Conservation (phyloP, 1,284 basidiomycete species). For the Mycosarcoma mackinlayi region DNA sequence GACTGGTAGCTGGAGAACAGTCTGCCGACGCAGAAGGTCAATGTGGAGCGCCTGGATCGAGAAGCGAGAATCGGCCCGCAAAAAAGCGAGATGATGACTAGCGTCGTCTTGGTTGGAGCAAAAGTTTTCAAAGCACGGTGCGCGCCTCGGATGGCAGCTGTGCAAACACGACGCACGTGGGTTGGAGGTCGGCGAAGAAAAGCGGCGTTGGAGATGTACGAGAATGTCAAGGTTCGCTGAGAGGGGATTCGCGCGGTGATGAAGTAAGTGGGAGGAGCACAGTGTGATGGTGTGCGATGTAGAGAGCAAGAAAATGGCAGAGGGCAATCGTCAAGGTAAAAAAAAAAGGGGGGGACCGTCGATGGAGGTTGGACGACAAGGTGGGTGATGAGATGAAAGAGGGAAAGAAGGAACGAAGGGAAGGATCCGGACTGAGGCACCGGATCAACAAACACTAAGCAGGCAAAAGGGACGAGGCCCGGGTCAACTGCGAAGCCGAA, state of each 20-base stretch:
- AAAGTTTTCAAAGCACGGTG: neutral
- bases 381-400: constrained; percentile 1
- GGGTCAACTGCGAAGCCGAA: neutral
- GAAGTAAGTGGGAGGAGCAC: constrained; percentile 5
- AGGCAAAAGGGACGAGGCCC: neutral
- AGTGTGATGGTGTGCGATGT: constrained; percentile 1
- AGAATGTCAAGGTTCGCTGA: neutral
- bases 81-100: no score
- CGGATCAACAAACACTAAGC: no score
- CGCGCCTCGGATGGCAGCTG: neutral
- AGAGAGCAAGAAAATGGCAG: neutral
- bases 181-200: neutral
- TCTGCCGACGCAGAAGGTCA: no score
- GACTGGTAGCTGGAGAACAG: no score
- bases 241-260: neutral
- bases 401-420: neutral
- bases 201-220: neutral
- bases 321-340: neutral
- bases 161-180: neutral
- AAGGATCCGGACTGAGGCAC: neutral
- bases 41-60: no score
- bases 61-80: no score
- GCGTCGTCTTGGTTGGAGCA: no score
- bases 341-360: neutral
- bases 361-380: neutral